A percentile compares a stretch with the other conserved stretches of the same genome.
Evolutionary conservation across 352 stramenopile genomes (phyloP).

Genomic region (Globisporangium recalcitrans): DNA sequence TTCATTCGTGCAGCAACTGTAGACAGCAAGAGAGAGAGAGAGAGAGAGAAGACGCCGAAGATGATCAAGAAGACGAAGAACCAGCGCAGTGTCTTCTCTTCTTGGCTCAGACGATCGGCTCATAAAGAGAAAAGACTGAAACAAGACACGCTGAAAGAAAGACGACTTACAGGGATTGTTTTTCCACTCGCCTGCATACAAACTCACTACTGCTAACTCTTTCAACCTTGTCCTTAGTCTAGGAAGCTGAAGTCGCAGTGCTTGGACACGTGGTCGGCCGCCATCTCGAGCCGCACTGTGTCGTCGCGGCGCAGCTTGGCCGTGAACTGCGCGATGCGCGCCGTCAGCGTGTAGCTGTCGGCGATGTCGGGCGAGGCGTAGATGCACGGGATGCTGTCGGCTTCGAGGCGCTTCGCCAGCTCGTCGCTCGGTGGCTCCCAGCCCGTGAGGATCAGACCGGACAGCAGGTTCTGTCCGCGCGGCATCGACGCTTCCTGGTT

Average conservation of each 20-base stretch:
- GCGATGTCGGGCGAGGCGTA: constrained; percentile 79
- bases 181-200: not conserved
- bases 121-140: not conserved
- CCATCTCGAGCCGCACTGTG: constrained; percentile 66
- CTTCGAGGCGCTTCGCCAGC: constrained; percentile 62
- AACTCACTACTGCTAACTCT: not conserved
- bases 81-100: not conserved
- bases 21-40: constrained; percentile 9
- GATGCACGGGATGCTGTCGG: constrained; percentile 84
- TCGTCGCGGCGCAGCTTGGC: constrained; percentile 80
- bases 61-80: not conserved
- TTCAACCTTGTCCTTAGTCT: constrained; percentile 15
- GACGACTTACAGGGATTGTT: not conserved
- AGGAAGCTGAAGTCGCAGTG: constrained; percentile 82
- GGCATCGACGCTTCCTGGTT: constrained; percentile 73
- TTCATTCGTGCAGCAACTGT: constrained; percentile 11
- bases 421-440: constrained; percentile 72
- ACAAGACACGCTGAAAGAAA: constrained; percentile 1
- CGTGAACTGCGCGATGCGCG: constrained; percentile 73
- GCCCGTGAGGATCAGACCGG: constrained; percentile 78
- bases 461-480: constrained; percentile 61
- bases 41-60: not conserved
- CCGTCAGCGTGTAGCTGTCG: constrained; percentile 85
- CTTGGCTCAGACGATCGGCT: not conserved
- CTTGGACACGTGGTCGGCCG: constrained; percentile 71